These are phyloP conservation scores for Arabidopsis suecica DNA, from an alignment of 345 rosid species.

Conservation along the genomic window DNA sequence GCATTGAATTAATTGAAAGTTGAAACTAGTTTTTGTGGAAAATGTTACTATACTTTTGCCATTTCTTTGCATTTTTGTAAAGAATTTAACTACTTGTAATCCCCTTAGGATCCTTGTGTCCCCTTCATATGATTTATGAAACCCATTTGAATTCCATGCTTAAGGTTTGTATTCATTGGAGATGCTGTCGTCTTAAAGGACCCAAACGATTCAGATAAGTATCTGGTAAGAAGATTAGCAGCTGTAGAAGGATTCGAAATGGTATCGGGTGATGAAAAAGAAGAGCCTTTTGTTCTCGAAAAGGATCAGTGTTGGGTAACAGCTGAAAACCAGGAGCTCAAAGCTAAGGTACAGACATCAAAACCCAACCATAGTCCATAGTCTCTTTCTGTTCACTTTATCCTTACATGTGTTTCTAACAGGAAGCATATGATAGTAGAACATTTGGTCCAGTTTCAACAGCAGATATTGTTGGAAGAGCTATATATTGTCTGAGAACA, in stretches of 20 bases:
- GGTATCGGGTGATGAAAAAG: conserved; percentile 77
- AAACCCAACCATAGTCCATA: background rate
- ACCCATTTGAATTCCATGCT: conserved; percentile 21
- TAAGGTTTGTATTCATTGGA: conserved; percentile 81
- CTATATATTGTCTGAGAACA: conserved; percentile 74
- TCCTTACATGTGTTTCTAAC: conserved; percentile 23
- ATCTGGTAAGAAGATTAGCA: conserved; percentile 84
- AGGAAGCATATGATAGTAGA: conserved; percentile 96
- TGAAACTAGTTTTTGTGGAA: background rate
- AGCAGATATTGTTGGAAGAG: conserved; percentile 80
- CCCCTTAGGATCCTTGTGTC: background rate
- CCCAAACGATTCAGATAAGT: conserved; percentile 60
- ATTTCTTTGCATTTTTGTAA: background rate
- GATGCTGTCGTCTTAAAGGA: conserved; percentile 94
- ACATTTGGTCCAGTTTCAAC: conserved; percentile 83
- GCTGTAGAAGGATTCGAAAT: conserved; percentile 87
- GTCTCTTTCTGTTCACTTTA: background rate
- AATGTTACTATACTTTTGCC: background rate
- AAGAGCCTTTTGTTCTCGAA: conserved; percentile 82
- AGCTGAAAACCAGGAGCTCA: conserved; percentile 78
- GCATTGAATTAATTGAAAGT: background rate
- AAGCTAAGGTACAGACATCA: conserved; percentile 68
- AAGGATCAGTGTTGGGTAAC: conserved; percentile 88
- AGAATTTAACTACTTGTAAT: background rate
- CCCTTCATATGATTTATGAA: conserved; percentile 14